Evolutionary conservation across 257 asterid species (phyloP), one percentile per base, ranked within the genome.

Genomic region (Salvia hispanica): DNA sequence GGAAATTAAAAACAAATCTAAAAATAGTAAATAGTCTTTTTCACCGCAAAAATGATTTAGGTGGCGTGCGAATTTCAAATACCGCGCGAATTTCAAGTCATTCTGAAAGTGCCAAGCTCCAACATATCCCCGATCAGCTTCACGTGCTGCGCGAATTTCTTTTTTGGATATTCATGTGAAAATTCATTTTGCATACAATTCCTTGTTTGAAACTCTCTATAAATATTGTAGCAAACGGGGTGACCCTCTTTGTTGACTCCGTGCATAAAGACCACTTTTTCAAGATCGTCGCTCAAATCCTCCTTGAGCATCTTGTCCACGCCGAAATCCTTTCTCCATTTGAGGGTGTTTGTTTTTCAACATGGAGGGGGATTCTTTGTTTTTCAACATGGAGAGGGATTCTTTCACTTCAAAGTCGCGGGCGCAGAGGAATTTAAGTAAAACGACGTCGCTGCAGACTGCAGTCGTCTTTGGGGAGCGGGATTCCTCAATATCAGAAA

Each of bases 401-500:
- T 93, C 95, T 57, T 81, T 82, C 14, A 78, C 86, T 43, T 85
- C 86, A 18, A 93, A 93, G 48, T 93, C 98, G 18, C 98, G 88
- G 55, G 98, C 98, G 0, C 95, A 83, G n/a, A 93, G 84, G 75
- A 90, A 93, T 67, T 90, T 93, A 9, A 93, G 78, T 72, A 93
- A 73, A 58, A 90, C 75, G 70, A 90, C 89, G 71, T 93, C 96
- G 34, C 83, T 85, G 51, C n/a, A n/a, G n/a, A n/a, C n/a, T n/a
- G n/a, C 90, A 76, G 18, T 83, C 85, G 71, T 91, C 98, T 56
- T 77, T 78, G 80, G 87, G 33, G 54, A 91, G 31, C 2, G 98
- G 96, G 9, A 89, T 73, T 1, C 98, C 98, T 95, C 96, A 91
- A 45, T n/a, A n/a, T n/a, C n/a, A n/a, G n/a, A n/a, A n/a, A n/a